These are phyloP conservation scores for Botrytis pseudocinerea DNA, from an alignment of 2,329 filamentous ascomycete genomes.

Conservation along the genomic window DNA sequence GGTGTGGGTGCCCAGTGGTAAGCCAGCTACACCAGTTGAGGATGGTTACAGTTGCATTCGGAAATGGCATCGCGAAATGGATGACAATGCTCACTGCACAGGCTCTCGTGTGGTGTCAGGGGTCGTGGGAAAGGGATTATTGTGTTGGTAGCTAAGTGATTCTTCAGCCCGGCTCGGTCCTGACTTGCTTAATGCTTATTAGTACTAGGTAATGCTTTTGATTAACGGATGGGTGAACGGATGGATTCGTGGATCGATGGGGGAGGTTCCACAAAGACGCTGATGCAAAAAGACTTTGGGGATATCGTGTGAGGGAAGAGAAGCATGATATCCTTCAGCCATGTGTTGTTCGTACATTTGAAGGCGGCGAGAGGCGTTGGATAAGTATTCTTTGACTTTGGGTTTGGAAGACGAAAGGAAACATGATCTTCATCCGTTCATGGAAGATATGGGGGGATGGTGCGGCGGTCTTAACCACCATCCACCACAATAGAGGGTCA, in stretches of 20 bases:
- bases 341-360: slow-evolving; percentile 1
- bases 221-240: neutral
- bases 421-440: neutral
- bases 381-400: neutral
- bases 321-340: neutral
- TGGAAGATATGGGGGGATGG: neutral
- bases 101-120: slow-evolving; percentile 14
- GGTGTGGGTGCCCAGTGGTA: neutral
- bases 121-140: slow-evolving; percentile 14
- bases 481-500: slow-evolving; percentile 8
- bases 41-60: slow-evolving; percentile 23
- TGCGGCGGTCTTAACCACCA: slow-evolving; percentile 15
- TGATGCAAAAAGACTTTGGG: neutral
- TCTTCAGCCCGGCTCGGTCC: slow-evolving; percentile 17
- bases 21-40: slow-evolving; percentile 13
- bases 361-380: neutral
- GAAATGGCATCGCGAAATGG: slow-evolving; percentile 22
- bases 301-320: neutral
- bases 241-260: neutral
- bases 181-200: slow-evolving; percentile 10
- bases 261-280: slow-evolving; percentile 2
- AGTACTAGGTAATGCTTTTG: neutral
- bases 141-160: slow-evolving; percentile 2
- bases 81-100: slow-evolving; percentile 19
- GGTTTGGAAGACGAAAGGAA: neutral